Base-by-base conservation (phyloP, 2,329 filamentous ascomycete species). In the Monosporascus sp. region DNA sequence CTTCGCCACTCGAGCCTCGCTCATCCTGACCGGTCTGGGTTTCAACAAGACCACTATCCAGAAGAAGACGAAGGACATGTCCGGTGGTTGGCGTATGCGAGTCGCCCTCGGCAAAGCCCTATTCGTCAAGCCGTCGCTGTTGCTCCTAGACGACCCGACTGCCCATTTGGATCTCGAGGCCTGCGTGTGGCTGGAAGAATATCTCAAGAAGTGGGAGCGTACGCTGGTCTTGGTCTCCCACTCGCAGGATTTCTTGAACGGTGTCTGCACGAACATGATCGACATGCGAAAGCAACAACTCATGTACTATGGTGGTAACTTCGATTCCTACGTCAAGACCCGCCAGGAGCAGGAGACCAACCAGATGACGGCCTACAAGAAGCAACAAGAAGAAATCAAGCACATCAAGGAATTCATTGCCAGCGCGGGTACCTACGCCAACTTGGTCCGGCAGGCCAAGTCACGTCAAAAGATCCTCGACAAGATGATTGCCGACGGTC, bases 341-440 rank as follows among this genome's bases (percentile, higher is more conserved):
- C 85, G 93, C 58, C 77, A 82, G 52, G 94, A 99, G 76, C 88
- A 97, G 75, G 94, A 99, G 77, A 86, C 87, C 74, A 99, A 99
- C 80, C 94, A 99, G 80, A 90, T 89, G 85, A 99, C 97, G 82
- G 94, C 94, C 59, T 99, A 99, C 80, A 81, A 89, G 73, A 99
- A 99, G 82, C 94, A 99, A 74, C 94, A 99, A 72, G 94, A 99
- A 58, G 94, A 99, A 80, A 99, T 99, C 73, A 83, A 86, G 64
- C 95, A 99, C 81, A 99, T 99, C 82, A 97, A 99, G 82, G 97
- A 97, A 78, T 99, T 99, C 82, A 99, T 99, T 72, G 94, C 95
- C 69, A 97, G 93, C 57, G 94, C 94, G 54, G 94, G 95, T 92
- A 99, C 94, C 57, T 99, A 99, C 70, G 94, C 95, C 83, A 99